Base-by-base conservation (phyloP, 2,329 filamentous ascomycete species). In the Sclerotinia minor region DNA sequence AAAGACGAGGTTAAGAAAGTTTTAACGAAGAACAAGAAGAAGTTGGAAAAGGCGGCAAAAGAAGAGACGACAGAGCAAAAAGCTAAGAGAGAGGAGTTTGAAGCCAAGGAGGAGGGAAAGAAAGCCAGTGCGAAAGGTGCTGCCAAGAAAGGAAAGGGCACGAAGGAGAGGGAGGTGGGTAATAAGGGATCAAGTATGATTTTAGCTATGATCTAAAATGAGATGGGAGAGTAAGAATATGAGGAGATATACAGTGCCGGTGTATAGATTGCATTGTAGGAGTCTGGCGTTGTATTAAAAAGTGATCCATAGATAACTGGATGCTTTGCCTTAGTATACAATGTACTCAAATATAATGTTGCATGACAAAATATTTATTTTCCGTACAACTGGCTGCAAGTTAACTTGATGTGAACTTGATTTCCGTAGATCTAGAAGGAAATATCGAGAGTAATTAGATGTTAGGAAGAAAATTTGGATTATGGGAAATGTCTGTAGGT, bases 21-120 rank as follows among this genome's bases (percentile, higher is more conserved):
- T 19, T 80, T 97, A 73, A 89, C 87, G 81, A 89, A 90, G 80
- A 87, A 89, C 73, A 91, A 87, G 82, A 89, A 90, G 80, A 80
- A 81, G 69, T 80, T 97, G 67, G 83, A 92, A 76, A 87, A 85
- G 77, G 89, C 89, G 13, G 88, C 89, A 2, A 83, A 78, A 57
- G 85, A 84, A 74, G 85, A 83, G 80, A 87, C 81, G 26, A 76
- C 79, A 6, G 82, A 83, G 75, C 85, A 85, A 77, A 84, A 81
- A 75, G 80, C 79, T 0, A 82, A 78, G 74, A 83, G 80, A 74
- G 79, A 74, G 74, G 70, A 69, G 49, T 74, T 77, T 63, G 82
- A 83, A 73, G 83, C 81, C 45, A 63, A 63, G 29, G 70, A 69
- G 49, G 74, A 76, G 60, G 82, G 83, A 72, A 67, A 53, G 21